These are phyloP conservation scores for Herpotrichia juniperi DNA, from an alignment of 2,329 filamentous ascomycete genomes.

Conservation along the genomic window DNA sequence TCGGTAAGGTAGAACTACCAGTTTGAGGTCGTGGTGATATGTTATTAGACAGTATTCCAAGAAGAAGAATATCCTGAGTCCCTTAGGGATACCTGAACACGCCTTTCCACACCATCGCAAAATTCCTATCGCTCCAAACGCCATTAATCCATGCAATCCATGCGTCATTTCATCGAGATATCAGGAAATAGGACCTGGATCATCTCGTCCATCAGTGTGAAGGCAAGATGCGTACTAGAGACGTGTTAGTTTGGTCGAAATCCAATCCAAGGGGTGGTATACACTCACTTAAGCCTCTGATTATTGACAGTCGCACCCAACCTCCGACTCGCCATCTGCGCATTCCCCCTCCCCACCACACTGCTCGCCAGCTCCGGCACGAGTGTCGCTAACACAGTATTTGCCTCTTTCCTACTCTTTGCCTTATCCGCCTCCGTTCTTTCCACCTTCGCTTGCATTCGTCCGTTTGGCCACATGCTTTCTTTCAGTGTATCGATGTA, in stretches of 20 bases:
- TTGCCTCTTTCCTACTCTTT: slow-evolving; percentile 83
- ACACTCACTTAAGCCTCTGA: slow-evolving; percentile 79
- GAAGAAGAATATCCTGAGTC: background rate
- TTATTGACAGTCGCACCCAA: slow-evolving; percentile 94
- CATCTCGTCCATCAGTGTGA: slow-evolving; percentile 57
- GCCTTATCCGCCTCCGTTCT: slow-evolving; percentile 76
- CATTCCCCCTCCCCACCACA: slow-evolving; percentile 91
- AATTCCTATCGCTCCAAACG: background rate
- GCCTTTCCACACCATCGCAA: background rate
- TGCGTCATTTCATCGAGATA: slow-evolving; percentile 20
- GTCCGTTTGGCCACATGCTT: slow-evolving; percentile 80
- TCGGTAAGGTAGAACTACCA: too few species aligned
- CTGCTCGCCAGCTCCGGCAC: slow-evolving; percentile 90
- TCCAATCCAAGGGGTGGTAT: background rate
- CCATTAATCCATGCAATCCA: background rate
- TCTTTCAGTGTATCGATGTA: slow-evolving; percentile 78
- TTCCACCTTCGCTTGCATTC: slow-evolving; percentile 57
- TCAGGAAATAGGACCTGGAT: slow-evolving; percentile 52
- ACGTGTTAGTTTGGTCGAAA: slow-evolving; percentile 30
- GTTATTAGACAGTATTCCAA: too few species aligned
- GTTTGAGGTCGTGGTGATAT: too few species aligned
- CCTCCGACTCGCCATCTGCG: slow-evolving; percentile 85
- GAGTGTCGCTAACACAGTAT: slow-evolving; percentile 84
- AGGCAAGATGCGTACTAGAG: slow-evolving; percentile 56
- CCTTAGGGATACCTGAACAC: background rate